phyloP scores from a whole-genome alignment of 176 grass and related monocot species.

The Melocanna baccifera region DNA sequence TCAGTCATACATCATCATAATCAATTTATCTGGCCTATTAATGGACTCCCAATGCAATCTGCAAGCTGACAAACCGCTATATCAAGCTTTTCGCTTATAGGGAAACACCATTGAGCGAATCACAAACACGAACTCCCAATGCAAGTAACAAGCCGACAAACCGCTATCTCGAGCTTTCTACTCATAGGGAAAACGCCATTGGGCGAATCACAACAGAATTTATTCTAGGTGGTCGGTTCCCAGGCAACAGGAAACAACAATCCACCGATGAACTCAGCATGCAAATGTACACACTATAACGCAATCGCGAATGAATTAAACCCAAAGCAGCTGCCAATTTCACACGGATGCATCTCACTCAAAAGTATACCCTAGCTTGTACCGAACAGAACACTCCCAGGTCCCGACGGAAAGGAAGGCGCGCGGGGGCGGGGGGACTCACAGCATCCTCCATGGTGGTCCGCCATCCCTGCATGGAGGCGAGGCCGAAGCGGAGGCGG shows the following conservation, averaged over 20 bases:
- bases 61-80: background rate
- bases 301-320: background rate
- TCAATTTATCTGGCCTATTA: background rate
- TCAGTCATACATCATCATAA: background rate
- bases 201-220: background rate
- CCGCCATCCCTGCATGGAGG: constrained; percentile 99
- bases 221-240: background rate
- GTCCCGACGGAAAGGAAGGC: background rate
- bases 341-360: background rate
- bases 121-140: background rate
- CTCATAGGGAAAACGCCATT: background rate
- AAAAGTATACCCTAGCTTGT: background rate
- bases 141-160: background rate
- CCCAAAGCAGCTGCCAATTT: background rate
- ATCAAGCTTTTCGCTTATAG: background rate
- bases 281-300: background rate
- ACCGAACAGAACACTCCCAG: background rate
- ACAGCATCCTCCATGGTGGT: constrained; percentile 96
- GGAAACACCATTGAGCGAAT: background rate
- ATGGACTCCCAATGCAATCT: background rate
- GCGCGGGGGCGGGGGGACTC: background rate
- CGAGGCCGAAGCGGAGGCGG: constrained; percentile 61
- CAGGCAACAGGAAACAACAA: background rate
- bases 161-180: background rate
- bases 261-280: background rate